These are phyloP conservation scores for Phyllosticta citrichinensis DNA, from an alignment of 2,329 filamentous ascomycete genomes.

Conservation along the genomic window DNA sequence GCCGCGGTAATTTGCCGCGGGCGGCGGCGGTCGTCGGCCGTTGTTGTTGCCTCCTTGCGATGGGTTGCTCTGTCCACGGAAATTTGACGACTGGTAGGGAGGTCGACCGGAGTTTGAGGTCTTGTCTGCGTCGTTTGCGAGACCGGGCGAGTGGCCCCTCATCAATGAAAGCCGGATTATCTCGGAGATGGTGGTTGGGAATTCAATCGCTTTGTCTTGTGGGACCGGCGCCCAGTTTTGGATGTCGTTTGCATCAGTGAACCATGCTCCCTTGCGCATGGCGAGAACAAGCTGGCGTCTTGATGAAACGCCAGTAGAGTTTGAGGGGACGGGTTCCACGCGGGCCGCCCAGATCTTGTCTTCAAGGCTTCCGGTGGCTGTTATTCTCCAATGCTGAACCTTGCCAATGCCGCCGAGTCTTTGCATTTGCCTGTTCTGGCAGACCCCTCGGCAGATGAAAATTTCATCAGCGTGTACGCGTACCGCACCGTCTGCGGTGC, in stretches of 20 bases:
- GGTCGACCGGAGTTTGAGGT: not conserved
- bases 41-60: not conserved
- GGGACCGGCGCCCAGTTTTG: slow-evolving; percentile 72
- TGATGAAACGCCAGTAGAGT: slow-evolving; percentile 2
- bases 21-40: not conserved
- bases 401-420: slow-evolving; percentile 81
- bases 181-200: slow-evolving; percentile 78
- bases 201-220: slow-evolving; percentile 59
- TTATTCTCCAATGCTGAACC: slow-evolving; percentile 76
- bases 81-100: not conserved
- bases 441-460: slow-evolving; percentile 65
- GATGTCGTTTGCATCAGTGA: slow-evolving; percentile 72
- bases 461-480: slow-evolving; percentile 83
- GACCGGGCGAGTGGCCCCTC: slow-evolving; percentile 43
- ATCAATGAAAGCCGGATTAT: slow-evolving; percentile 57
- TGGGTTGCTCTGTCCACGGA: not conserved
- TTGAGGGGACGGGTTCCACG: slow-evolving; percentile 59
- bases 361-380: slow-evolving; percentile 62
- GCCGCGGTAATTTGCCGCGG: slow-evolving; percentile 18
- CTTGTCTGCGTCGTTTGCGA: slow-evolving; percentile 12
- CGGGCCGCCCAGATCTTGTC: slow-evolving; percentile 81
- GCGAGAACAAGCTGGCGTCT: slow-evolving; percentile 69
- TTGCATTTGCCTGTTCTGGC: slow-evolving; percentile 41
- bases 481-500: slow-evolving; percentile 58
- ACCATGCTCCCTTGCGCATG: slow-evolving; percentile 62